Conservation (phyloP, 1,284 basidiomycete genomes). For the Tilletiopsis washingtonensis region DNA sequence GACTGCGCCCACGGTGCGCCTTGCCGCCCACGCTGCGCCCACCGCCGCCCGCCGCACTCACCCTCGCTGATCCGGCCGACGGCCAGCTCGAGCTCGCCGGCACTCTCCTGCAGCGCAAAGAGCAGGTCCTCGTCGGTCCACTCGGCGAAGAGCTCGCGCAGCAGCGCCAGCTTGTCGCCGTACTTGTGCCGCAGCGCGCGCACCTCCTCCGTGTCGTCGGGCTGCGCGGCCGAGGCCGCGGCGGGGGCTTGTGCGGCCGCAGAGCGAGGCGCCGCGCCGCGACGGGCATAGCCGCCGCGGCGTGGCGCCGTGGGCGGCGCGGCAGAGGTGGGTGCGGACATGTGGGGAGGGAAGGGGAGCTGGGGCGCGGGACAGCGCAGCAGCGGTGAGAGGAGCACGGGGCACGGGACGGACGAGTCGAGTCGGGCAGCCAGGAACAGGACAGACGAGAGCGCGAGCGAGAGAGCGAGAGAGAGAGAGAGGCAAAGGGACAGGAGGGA, state of each 20-base stretch:
- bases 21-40: too few relatives aligned
- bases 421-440: background rate
- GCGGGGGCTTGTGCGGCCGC: background rate
- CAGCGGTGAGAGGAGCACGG: too few relatives aligned
- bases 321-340: slow-evolving; percentile 13
- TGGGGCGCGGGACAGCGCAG: background rate
- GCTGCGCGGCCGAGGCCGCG: background rate
- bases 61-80: slow-evolving; percentile 72
- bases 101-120: slow-evolving; percentile 63
- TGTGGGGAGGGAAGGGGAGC: background rate
- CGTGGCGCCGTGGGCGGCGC: slow-evolving; percentile 9
- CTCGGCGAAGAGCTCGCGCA: slow-evolving; percentile 68
- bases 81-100: slow-evolving; percentile 66
- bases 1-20: too few relatives aligned
- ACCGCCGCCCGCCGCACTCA: slow-evolving; percentile 48
- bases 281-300: slow-evolving; percentile 1
- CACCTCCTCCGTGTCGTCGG: slow-evolving; percentile 44
- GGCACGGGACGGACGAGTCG: background rate
- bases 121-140: slow-evolving; percentile 75
- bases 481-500: too few relatives aligned
- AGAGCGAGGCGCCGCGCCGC: background rate
- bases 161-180: slow-evolving; percentile 52
- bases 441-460: background rate
- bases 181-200: slow-evolving; percentile 39
- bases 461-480: background rate